Base-by-base conservation (phyloP, 495 filamentous ascomycete genomes). In the Cryomyces minteri region DNA sequence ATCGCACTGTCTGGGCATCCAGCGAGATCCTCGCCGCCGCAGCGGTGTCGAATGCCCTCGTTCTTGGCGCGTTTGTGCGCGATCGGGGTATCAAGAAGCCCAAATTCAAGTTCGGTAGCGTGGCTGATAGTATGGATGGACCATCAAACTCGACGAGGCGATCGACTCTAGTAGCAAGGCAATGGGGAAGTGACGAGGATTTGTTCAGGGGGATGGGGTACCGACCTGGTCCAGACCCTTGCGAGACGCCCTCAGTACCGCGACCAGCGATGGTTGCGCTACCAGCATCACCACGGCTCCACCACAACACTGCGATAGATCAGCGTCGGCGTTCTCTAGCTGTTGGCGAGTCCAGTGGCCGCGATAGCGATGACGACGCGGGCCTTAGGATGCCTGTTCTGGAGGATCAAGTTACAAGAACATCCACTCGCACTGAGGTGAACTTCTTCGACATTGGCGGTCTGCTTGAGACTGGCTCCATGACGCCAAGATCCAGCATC, bases 61-160 rank as follows among this genome's bases (percentile, higher is more conserved):
- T 64, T 28, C 51, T 66, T 0, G 63, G 63, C 25, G 63, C 63
- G 6, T 66, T 66, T 51, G 46, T 66, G 11, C 60, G 63, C 32
- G 63, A 66, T 50, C 54, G 62, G 28, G 63, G 63, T 37, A 44
- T 57, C 28, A 66, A 66, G 48, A 61, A 61, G 43, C 8, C 11
- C 8, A 64, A 59, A 43, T 66, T 54, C 53, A 56, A 55, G 40
- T 48, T 50, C 7, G 51, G 51, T 4, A 57, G 55, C 18, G 50
- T 54, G 14, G 49, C 54, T 12, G 60, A 64, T 46, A 58, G 54
- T 47, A 57, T 63, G 36, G 62, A 66, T 5, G 44, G 54, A 4
- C 18, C 18, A 25, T 2, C 18, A 2, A 38, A 43, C 5, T 57
- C 58, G 11, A 50, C 45, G 7, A 53, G 60, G 5, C 51, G 58